These are phyloP conservation scores for Apiospora saccharicola DNA, from an alignment of 2,329 filamentous ascomycete genomes.

Conservation along the genomic window DNA sequence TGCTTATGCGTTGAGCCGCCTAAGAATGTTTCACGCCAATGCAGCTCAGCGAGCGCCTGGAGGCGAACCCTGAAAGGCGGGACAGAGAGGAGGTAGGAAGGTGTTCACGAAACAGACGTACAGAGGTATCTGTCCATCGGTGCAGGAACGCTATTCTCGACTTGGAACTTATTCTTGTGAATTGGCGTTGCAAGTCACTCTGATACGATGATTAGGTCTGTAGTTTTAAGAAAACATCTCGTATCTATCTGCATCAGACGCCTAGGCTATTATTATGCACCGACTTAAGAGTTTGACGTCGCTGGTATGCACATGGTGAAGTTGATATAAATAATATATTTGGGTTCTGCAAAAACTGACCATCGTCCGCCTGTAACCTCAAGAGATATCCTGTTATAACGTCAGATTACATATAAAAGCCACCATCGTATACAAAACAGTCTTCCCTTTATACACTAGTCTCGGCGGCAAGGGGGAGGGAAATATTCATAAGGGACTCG, in stretches of 20 bases:
- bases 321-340: no score
- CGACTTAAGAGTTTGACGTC: not conserved
- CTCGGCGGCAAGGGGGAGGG: not conserved
- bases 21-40: slow-evolving; percentile 12
- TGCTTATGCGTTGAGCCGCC: not conserved
- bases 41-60: slow-evolving; percentile 11
- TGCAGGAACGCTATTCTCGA: not conserved
- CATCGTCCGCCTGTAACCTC: not conserved
- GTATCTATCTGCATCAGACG: not conserved
- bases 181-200: not conserved
- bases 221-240: not conserved
- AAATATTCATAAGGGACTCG: not conserved
- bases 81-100: not conserved
- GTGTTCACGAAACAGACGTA: not conserved
- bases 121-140: not conserved
- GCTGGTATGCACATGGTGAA: not conserved
- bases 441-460: not conserved
- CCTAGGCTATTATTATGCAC: not conserved
- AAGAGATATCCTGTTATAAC: not conserved
- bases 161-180: not conserved
- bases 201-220: not conserved
- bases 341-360: not conserved
- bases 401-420: not conserved
- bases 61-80: slow-evolving; percentile 5
- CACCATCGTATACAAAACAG: not conserved